Evolutionary conservation across 2,329 filamentous ascomycete species (phyloP).

Genomic region (Aspergillus arachidicola): DNA sequence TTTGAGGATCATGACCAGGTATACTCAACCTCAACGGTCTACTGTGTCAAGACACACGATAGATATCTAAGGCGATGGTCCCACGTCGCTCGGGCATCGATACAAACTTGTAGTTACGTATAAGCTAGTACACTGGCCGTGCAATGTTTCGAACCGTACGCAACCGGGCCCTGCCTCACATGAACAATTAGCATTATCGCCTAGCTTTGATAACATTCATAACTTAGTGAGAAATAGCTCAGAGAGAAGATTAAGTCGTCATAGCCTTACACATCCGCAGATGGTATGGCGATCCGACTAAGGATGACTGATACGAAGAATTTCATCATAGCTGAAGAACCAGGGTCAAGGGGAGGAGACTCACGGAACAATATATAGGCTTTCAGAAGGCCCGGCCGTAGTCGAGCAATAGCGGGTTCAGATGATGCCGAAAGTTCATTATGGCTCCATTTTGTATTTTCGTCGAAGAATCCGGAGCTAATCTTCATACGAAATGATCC

Average conservation of each 20-base stretch:
- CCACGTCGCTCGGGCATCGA: not conserved
- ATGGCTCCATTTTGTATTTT: not conserved
- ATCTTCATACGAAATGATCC: constrained; percentile 41
- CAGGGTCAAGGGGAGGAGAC: constrained; percentile 12
- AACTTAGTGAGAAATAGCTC: constrained; percentile 23
- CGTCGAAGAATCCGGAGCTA: constrained; percentile 17
- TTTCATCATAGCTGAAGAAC: constrained; percentile 72
- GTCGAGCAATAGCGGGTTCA: not conserved
- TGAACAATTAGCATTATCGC: not conserved
- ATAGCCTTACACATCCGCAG: constrained; percentile 43
- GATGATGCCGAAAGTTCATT: not conserved
- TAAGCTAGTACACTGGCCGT: not conserved
- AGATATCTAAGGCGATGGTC: not conserved
- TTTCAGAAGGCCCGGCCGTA: not conserved
- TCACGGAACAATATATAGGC: not conserved
- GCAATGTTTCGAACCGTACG: not conserved
- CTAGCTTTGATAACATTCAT: not conserved
- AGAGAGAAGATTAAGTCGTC: constrained; percentile 53
- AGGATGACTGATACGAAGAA: constrained; percentile 88
- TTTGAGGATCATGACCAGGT: not conserved
- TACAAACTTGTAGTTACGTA: not conserved
- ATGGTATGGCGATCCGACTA: constrained; percentile 70
- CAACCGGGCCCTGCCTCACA: not conserved
- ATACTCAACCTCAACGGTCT: not conserved
- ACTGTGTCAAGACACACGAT: not conserved